Evolutionary conservation across 2,329 filamentous ascomycete species (phyloP), one percentile per base, ranked within the genome.

Genomic region (Botrytis tulipae): DNA sequence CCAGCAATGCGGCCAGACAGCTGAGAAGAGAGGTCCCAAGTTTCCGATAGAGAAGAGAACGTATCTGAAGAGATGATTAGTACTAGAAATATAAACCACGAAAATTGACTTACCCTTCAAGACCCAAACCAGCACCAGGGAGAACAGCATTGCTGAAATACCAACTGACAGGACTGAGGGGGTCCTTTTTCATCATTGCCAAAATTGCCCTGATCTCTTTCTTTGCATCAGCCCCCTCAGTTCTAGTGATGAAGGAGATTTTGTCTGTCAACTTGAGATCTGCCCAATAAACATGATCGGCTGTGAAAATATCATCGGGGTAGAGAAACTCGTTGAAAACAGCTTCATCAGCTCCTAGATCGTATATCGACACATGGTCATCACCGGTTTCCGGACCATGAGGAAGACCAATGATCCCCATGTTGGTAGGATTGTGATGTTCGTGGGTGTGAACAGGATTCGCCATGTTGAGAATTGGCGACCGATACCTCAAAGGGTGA

Each of bases 11-110:
- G 90, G 88, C 87, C 95, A 98, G 9, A 90, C 89, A 48, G 89
- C 87, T 75, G 89, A 83, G 81, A 97, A 95, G 18, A 98, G 87
- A 7, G 95, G 93, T 80, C 92, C 90, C 76, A 98, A 86, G 83
- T 97, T 98, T 74, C 95, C 95, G 78, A 98, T 98, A 76, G 95
- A 98, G 87, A 98, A 98, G 32, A 98, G 88, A 60, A 98, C 95
- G 81, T 98, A 98, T 79, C 94, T 90, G 73, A 12, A 29, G 46
- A 32, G 9, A n/a, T 66, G 4, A 48, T 78, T 71, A 78, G 74
- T 44, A 8, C 46, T 12, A 46, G 29, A 29, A 29, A 4, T 46
- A 20, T 70, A 57, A 35, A 22, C 12, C 40, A 29, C 14, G 12
- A 57, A 20, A 25, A 14, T 68, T 57, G 25, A 82, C 85, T 75